Evolutionary conservation across 805 yeast genomes (phyloP).

Genomic region (Cyberlindnera mrakii): DNA sequence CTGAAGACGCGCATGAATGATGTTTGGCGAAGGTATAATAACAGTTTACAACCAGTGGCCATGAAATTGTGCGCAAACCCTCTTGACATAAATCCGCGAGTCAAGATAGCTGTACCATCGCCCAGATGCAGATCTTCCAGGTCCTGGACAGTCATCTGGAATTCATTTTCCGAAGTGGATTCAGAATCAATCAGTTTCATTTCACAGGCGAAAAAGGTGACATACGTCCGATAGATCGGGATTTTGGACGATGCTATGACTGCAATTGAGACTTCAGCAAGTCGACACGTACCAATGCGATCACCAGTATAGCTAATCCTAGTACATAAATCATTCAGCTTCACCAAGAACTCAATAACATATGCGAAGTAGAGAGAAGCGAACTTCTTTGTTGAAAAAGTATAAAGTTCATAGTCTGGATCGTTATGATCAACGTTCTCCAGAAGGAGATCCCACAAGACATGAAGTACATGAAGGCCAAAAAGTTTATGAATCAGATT

Average conservation of each 20-base stretch:
- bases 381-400: constrained; percentile 17
- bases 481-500: constrained; percentile 7
- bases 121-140: constrained; percentile 14
- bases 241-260: background rate
- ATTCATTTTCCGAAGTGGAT: background rate
- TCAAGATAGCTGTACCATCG: constrained; percentile 1
- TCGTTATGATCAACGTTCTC: constrained; percentile 8
- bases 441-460: constrained; percentile 15
- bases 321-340: constrained; percentile 9
- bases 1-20: constrained; percentile 6
- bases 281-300: constrained; percentile 5
- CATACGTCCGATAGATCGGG: constrained; percentile 5
- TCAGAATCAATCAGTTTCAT: background rate
- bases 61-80: constrained; percentile 8
- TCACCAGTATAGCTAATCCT: constrained; percentile 1
- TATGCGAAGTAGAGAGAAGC: constrained; percentile 17
- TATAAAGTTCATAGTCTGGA: constrained; percentile 6
- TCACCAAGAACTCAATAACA: constrained; percentile 15
- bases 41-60: constrained; percentile 9
- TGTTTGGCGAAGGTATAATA: constrained; percentile 6
- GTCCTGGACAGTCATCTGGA: constrained; percentile 6
- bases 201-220: constrained; percentile 8
- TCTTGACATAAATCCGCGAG: constrained; percentile 3
- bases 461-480: constrained; percentile 10
- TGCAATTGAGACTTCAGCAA: constrained; percentile 12